Percentiles rank a stretch among this genome's conserved stretches.
These are phyloP conservation scores for Euphorbia schlechtendalii DNA, from an alignment of 441 rosid genomes.

Conservation along the genomic window DNA sequence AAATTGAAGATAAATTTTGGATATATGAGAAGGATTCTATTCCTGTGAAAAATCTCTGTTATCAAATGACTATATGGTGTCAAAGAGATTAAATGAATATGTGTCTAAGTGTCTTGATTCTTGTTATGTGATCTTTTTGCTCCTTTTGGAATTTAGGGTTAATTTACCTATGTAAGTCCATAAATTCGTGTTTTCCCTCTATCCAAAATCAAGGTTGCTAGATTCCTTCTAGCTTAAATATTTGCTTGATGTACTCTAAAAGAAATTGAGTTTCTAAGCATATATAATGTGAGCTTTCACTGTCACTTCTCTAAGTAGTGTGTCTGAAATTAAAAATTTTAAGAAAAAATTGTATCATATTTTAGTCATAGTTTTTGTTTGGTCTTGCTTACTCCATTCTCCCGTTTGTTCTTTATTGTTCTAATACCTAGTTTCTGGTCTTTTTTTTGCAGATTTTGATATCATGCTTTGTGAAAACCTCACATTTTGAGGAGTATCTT, in stretches of 20 bases:
- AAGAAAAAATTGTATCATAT: background rate
- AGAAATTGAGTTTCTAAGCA: background rate
- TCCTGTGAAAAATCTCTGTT: background rate
- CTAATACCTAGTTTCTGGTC: slow-evolving; percentile 13
- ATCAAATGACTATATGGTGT: background rate
- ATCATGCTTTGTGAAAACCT: slow-evolving; percentile 93
- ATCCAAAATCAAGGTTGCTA: background rate
- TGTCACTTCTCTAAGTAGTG: background rate
- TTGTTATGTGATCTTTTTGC: background rate
- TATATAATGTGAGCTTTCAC: background rate
- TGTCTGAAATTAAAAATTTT: background rate
- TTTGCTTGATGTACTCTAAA: background rate
- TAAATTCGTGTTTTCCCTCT: background rate
- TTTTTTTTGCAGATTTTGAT: slow-evolving; percentile 45
- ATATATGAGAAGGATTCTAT: no score
- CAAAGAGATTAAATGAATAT: background rate
- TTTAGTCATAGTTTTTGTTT: background rate
- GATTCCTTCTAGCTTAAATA: slow-evolving; percentile 2
- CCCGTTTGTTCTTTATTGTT: slow-evolving; percentile 7
- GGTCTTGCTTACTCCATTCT: background rate
- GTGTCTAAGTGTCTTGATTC: background rate
- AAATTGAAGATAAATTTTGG: background rate
- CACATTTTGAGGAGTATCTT: slow-evolving; percentile 71
- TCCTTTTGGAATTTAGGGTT: slow-evolving; percentile 1
- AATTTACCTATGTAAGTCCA: background rate